These are phyloP conservation scores for Pseudozyma tsukubaensis DNA, from an alignment of 1,284 basidiomycete species.

Conservation along the genomic window DNA sequence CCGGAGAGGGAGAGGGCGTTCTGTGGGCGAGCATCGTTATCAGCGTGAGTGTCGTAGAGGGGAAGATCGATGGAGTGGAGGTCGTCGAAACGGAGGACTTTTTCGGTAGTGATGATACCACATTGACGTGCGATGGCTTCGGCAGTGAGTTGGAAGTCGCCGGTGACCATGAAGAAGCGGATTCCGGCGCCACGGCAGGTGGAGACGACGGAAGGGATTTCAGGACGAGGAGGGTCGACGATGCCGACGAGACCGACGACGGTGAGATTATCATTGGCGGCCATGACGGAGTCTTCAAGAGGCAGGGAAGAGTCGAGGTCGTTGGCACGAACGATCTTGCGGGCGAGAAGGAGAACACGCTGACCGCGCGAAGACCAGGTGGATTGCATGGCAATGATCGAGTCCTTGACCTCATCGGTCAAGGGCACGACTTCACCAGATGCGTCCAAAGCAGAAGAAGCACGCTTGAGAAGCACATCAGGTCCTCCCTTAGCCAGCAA, in stretches of 20 bases:
- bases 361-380: slow-evolving; percentile 74
- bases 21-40: slow-evolving; percentile 34
- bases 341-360: slow-evolving; percentile 73
- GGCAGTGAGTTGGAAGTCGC: slow-evolving; percentile 73
- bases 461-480: slow-evolving; percentile 70
- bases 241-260: slow-evolving; percentile 76
- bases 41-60: slow-evolving; percentile 43
- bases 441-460: slow-evolving; percentile 41
- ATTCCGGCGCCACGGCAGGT: slow-evolving; percentile 75
- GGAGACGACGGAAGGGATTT: slow-evolving; percentile 73
- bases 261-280: slow-evolving; percentile 71
- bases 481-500: slow-evolving; percentile 56
- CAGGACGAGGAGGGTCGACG: slow-evolving; percentile 75
- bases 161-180: slow-evolving; percentile 78
- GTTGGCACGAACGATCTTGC: slow-evolving; percentile 12
- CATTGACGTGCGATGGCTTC: slow-evolving; percentile 76
- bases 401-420: slow-evolving; percentile 15
- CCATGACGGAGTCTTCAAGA: slow-evolving; percentile 65
- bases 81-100: slow-evolving; percentile 70
- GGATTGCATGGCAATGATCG: slow-evolving; percentile 34
- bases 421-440: slow-evolving; percentile 56
- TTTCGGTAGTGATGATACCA: slow-evolving; percentile 73
- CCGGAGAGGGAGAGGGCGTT: slow-evolving; percentile 32
- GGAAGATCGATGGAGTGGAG: slow-evolving; percentile 32
- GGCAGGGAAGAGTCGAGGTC: slow-evolving; percentile 69